A percentile compares a stretch with the other conserved stretches of the same genome.
phyloP scores from a whole-genome alignment of 352 stramenopile genomes.

The Globisporangium nunn region DNA sequence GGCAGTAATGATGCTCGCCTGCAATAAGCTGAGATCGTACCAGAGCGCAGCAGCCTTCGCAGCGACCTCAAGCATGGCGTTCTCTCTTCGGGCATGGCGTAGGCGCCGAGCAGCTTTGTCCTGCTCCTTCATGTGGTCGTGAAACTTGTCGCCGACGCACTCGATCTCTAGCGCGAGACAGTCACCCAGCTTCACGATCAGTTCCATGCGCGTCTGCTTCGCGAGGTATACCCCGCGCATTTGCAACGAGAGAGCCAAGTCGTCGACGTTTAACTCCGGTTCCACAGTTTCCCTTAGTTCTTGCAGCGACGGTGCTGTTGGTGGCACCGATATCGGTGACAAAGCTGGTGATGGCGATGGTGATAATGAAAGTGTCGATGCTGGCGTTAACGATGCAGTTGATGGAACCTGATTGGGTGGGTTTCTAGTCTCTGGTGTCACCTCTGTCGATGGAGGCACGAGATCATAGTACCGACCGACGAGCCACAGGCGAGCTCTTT shows the following conservation, averaged over 20 bases:
- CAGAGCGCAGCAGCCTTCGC: slow-evolving; percentile 34
- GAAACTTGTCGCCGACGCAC: slow-evolving; percentile 53
- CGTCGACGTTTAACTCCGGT: slow-evolving; percentile 55
- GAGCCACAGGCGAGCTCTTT: slow-evolving; percentile 27
- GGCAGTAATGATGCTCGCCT: slow-evolving; percentile 31
- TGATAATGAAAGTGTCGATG: not conserved
- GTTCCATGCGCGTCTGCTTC: slow-evolving; percentile 47
- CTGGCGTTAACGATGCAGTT: not conserved
- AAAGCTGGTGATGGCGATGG: not conserved
- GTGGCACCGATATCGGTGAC: not conserved
- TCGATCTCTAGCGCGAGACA: slow-evolving; percentile 62
- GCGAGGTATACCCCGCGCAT: slow-evolving; percentile 50
- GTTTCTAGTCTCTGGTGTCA: not conserved
- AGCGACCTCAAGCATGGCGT: slow-evolving; percentile 22
- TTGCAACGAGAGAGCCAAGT: slow-evolving; percentile 52
- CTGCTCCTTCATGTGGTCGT: slow-evolving; percentile 61
- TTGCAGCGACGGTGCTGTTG: slow-evolving; percentile 14
- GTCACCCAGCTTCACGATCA: slow-evolving; percentile 50
- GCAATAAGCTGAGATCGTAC: slow-evolving; percentile 39
- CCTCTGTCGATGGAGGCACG: not conserved
- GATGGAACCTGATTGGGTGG: slow-evolving; percentile 9
- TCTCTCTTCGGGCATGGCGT: slow-evolving; percentile 45
- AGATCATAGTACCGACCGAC: slow-evolving; percentile 58
- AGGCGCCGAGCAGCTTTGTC: slow-evolving; percentile 42
- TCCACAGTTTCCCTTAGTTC: slow-evolving; percentile 54